Base-by-base conservation (phyloP, 306 rosid genomes). In the Urtica urens region DNA sequence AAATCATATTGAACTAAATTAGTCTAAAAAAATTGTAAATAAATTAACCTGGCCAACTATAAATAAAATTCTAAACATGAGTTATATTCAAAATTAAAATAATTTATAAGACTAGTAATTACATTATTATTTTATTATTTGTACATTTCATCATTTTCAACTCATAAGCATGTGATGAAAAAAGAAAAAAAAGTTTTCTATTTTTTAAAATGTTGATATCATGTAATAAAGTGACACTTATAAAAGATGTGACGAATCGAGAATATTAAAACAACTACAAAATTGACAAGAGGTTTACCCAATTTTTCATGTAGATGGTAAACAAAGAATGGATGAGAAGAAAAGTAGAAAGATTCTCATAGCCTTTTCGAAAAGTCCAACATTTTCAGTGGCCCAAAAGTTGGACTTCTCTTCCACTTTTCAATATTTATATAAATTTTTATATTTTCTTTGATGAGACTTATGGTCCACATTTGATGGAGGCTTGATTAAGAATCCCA, bases 401-500 rank as follows among this genome's bases (percentile, higher is more conserved):
- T 8, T 63, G 8, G 49, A 57, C 44, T 2, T 38, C 40, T 7
- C 40, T 35, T 35, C 40, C 40, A 35, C 40, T 35, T 13, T 10
- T 35, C n/a, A 35, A 10, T 1, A 35, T 9, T 7, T 35, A 35
- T 14, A 7, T 1, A 10, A 35, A 3, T 35, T 10, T 35, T 7
- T 35, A 2, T 35, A 35, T 6, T 5, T 35, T 5, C n/a, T 3
- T 6, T 35, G 14, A 6, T 24, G 14, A 6, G 39, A 5, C n/a
- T 3, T 12, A 13, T 8, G 39, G 59, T 49, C 64, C 64, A 24
- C 34, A 25, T 49, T 25, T 15, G 13, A 28, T 49, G 71, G 76
- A n/a, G n/a, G n/a, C n/a, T 55, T 64, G 64, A 22, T 55, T 14
- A 5, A 22, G 68, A 65, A 71, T 65, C 76, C 60, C 29, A 50